Evolutionary conservation across 2,329 filamentous ascomycete species (phyloP).

Genomic region (Aureobasidium sp.): DNA sequence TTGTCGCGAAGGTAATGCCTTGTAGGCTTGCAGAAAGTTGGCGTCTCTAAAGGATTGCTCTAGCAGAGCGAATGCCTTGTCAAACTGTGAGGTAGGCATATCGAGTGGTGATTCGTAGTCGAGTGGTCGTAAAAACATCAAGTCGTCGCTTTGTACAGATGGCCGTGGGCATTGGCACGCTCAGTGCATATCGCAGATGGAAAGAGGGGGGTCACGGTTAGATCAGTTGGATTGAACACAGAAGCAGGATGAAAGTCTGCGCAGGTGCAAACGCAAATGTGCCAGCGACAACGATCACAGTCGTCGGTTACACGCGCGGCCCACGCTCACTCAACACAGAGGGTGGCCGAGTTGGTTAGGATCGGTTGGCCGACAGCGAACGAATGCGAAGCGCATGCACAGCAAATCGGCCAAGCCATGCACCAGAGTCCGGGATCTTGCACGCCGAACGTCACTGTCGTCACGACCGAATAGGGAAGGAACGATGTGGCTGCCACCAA

Average conservation of each 20-base stretch:
- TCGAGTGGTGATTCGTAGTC: background rate
- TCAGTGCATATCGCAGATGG: constrained; percentile 5
- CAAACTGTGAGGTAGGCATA: constrained; percentile 10
- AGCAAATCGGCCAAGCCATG: constrained; percentile 9
- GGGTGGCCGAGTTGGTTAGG: background rate
- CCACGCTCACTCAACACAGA: background rate
- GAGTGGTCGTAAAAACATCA: constrained; percentile 5
- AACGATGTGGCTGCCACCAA: background rate
- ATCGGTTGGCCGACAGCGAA: constrained; percentile 2
- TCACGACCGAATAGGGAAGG: background rate
- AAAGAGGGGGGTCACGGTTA: background rate
- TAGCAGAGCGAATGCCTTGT: constrained; percentile 11
- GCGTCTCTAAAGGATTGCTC: constrained; percentile 12
- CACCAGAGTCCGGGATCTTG: background rate
- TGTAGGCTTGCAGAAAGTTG: constrained; percentile 10
- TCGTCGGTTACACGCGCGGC: constrained; percentile 5
- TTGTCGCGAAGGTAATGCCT: constrained; percentile 2
- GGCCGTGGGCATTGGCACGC: background rate
- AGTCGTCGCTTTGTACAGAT: background rate
- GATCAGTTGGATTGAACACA: background rate
- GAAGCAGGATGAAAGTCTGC: background rate
- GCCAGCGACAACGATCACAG: background rate
- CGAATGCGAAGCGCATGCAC: constrained; percentile 4
- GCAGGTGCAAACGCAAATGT: background rate
- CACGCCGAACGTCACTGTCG: background rate